phyloP scores from a whole-genome alignment of 257 asterid genomes.

The Ilex aquifolium region DNA sequence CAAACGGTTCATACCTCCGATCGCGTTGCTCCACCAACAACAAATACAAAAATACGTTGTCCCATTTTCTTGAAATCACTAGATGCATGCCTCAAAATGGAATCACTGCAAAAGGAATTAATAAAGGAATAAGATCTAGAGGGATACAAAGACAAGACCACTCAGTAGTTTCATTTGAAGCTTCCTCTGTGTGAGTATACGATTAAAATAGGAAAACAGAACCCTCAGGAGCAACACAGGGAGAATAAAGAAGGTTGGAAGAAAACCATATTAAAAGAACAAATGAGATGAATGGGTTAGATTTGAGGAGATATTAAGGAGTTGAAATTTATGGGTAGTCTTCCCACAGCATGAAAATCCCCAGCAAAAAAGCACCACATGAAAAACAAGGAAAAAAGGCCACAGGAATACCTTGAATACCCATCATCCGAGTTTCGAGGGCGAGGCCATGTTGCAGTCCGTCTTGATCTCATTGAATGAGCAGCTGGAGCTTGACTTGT shows the following conservation, averaged over 20 bases:
- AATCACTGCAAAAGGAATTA: constrained; percentile 55
- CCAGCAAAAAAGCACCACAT: constrained; percentile 3
- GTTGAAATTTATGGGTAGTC: too few species aligned
- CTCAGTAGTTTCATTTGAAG: too few species aligned
- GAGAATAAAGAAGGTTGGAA: too few species aligned
- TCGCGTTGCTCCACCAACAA: constrained; percentile 98
- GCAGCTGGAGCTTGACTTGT: constrained; percentile 56
- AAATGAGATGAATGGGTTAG: too few species aligned
- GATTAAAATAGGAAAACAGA: too few species aligned
- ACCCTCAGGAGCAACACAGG: too few species aligned
- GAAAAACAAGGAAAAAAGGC: neutral
- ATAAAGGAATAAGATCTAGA: too few species aligned
- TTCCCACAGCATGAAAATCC: neutral
- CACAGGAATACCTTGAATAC: constrained; percentile 63
- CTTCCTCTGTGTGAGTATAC: too few species aligned
- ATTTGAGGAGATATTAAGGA: too few species aligned
- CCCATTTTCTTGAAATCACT: constrained; percentile 96
- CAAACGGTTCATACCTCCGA: constrained; percentile 61
- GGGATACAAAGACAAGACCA: too few species aligned
- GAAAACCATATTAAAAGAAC: too few species aligned
- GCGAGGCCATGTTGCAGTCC: constrained; percentile 97
- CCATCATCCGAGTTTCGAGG: constrained; percentile 97
- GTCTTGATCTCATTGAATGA: constrained; percentile 92
- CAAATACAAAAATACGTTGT: constrained; percentile 84
- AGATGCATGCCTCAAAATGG: constrained; percentile 80